These are phyloP conservation scores for Polytrichum formosum DNA, from an alignment of 225 moss, liverwort and hornwort species.

Conservation along the genomic window DNA sequence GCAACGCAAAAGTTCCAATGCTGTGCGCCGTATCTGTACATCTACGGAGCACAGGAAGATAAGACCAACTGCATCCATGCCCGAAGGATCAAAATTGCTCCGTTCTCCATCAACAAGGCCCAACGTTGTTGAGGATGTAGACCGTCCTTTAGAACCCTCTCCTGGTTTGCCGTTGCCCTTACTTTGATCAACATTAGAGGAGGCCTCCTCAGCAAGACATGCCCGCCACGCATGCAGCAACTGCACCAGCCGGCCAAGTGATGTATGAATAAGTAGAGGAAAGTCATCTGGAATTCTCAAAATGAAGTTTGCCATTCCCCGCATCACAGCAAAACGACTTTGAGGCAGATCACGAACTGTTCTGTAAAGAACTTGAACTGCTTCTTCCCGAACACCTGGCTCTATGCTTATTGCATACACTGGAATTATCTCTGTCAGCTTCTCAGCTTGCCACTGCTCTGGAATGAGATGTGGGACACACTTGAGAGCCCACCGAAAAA, in stretches of 20 bases:
- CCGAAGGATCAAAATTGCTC: constrained; percentile 88
- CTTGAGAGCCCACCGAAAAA: constrained; percentile 97
- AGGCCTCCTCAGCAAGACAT: constrained; percentile 84
- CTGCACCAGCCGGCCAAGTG: constrained; percentile 92
- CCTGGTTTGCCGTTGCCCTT: constrained; percentile 36
- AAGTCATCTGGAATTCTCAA: constrained; percentile 89
- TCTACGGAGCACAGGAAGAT: constrained; percentile 98
- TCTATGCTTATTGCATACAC: constrained; percentile 95
- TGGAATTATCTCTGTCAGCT: constrained; percentile 94
- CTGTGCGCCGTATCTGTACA: constrained; percentile 89
- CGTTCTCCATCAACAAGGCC: constrained; percentile 64
- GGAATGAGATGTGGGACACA: constrained; percentile 98
- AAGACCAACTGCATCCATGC: constrained; percentile 99
- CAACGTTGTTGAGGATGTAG: constrained; percentile 45
- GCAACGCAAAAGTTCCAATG: constrained; percentile 88
- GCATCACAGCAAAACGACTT: constrained; percentile 94
- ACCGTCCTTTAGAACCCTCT: constrained; percentile 26
- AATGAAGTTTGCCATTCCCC: constrained; percentile 98
- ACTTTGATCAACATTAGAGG: constrained; percentile 32
- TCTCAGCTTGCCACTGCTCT: constrained; percentile 98
- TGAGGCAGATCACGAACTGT: constrained; percentile 94
- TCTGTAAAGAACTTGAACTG: constrained; percentile 95
- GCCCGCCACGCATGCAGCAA: constrained; percentile 94
- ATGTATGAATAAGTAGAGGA: constrained; percentile 85
- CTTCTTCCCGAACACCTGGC: constrained; percentile 97